Base-by-base conservation (phyloP, 108 stramenopile genomes). In the Skeletonema costatum region DNA sequence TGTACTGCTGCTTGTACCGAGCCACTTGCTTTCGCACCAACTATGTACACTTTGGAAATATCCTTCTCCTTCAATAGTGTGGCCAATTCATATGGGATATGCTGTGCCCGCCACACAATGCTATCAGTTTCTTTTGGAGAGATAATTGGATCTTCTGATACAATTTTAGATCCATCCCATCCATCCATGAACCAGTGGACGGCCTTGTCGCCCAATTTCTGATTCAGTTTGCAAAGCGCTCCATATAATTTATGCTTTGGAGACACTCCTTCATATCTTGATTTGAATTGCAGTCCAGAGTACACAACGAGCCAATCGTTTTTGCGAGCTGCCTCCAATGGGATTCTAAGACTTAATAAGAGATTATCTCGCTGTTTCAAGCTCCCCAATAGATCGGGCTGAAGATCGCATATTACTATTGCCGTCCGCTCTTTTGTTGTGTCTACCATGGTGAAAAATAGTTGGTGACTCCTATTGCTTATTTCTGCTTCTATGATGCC, bases 151-250 rank as follows among this genome's bases (percentile, higher is more conserved):
- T 56, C 53, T n/a, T 25, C 5, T 10, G 53, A 56, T 56, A 56
- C 7, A 30, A 74, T 68, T 29, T 79, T 39, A 35, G 42, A 44
- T 11, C 78, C 78, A 3, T 36, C 48, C 48, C 68, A 74, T 53
- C 78, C 78, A 44, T 79, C 78, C 66, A 79, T 72, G 70, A 79
- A 79, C 69, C 78, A 79, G 32, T 79, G 78, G n/a, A 67, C 78
- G 8, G 66, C 32, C 32, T 41, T 61, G 32, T 79, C 73, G 5
- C 78, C 78, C 14, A 74, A 21, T n/a, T 51, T 71, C 19, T 66
- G 35, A 32, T 75, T 58, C 38, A 86, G 58, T 56, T 71, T 70
- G 13, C 71, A 58, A 46, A 86, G 51, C 14, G 67, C 78, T 25
- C 85, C 85, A 13, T 80, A 80, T 11, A 75, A 68, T 29, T 67